Percentiles rank a stretch among this genome's conserved stretches.
Conservation (phyloP, 2,329 filamentous ascomycete species). For the Metarhizium sp. region DNA sequence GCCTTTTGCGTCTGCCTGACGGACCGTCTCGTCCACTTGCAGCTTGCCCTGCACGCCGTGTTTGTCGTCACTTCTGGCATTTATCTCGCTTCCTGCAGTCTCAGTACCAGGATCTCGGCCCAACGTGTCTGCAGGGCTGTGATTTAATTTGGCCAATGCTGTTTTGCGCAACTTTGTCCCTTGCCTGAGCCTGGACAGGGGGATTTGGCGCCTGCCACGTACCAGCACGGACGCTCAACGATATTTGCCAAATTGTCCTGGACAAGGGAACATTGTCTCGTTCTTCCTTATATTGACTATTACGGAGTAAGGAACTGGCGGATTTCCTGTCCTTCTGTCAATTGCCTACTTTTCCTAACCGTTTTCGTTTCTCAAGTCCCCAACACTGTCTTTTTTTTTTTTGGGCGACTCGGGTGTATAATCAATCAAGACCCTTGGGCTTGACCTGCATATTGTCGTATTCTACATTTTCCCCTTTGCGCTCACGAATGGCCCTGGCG, state of each 20-base stretch:
- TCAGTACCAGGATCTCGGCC: neutral
- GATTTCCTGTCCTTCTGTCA: too few species aligned
- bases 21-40: neutral
- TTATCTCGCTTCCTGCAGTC: neutral
- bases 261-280: neutral
- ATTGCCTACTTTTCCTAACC: too few species aligned
- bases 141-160: neutral
- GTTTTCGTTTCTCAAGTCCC: too few species aligned
- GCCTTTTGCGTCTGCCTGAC: too few species aligned
- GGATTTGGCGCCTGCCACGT: neutral
- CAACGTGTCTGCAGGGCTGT: neutral
- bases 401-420: neutral
- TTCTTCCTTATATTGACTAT: too few species aligned
- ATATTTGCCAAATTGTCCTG: neutral
- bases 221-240: neutral
- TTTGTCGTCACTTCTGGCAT: neutral
- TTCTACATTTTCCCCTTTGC: neutral
- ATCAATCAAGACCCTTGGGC: neutral
- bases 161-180: neutral
- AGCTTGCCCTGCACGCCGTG: neutral
- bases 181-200: neutral
- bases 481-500: neutral
- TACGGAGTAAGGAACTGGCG: too few species aligned
- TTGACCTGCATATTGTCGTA: neutral
- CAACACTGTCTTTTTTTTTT: neutral